phyloP scores from a whole-genome alignment of 306 rosid genomes.

The Phaseolus lunatus region DNA sequence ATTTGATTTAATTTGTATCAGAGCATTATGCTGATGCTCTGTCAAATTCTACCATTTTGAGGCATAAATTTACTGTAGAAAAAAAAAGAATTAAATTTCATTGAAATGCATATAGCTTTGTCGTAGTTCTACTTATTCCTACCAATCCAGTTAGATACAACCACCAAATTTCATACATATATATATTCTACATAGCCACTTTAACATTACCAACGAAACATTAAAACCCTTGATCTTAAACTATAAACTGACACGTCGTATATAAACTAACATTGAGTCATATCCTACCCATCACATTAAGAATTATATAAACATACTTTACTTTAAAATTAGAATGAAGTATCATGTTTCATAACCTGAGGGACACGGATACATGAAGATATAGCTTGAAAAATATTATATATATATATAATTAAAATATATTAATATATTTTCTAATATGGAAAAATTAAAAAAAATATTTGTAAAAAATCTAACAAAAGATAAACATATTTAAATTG shows the following conservation, averaged over 20 bases:
- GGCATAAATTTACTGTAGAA: not conserved
- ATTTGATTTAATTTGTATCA: constrained; percentile 42
- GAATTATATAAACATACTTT: constrained; percentile 33
- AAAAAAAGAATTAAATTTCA: not conserved
- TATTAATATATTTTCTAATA: no score
- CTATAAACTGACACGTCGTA: no score
- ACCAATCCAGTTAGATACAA: constrained; percentile 36
- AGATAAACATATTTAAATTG: no score
- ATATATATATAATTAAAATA: no score
- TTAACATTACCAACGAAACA: not conserved
- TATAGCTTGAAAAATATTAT: no score
- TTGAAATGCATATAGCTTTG: constrained; percentile 38
- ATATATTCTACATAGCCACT: no score
- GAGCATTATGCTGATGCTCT: constrained; percentile 59
- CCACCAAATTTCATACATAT: constrained; percentile 28
- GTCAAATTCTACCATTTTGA: constrained; percentile 38
- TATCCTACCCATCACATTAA: not conserved
- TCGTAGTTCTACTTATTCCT: not conserved
- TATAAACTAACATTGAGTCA: not conserved
- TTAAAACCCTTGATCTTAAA: no score
- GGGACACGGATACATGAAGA: no score
- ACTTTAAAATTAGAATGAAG: not conserved
- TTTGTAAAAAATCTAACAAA: no score
- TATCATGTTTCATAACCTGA: no score
- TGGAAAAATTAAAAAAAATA: no score